Evolutionary conservation across 192 early-diverging fungal genomes (phyloP), one percentile per base, ranked within the genome.

Genomic region (Coemansia guatemalensis): DNA sequence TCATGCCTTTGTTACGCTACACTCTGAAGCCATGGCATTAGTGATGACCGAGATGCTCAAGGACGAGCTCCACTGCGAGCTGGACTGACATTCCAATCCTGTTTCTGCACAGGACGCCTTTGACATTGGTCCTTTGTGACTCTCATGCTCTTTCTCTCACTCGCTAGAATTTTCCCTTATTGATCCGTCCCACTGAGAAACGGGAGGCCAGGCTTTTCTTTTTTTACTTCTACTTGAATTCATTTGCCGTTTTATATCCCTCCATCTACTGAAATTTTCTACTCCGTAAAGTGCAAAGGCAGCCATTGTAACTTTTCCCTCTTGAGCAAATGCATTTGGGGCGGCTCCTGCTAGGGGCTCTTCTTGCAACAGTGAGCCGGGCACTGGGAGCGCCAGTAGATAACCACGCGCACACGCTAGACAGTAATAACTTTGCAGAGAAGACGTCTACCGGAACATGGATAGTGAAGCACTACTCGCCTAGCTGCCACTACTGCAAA

Each of bases 381-480:
- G 67, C 47, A 52, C 29, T 63, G 23, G 70, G 64, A 22, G 82
- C 68, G 6, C 67, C 64, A n/a, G 73, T 83, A 14, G 73, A 73
- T 8, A 73, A 68, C 2, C 78, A 75, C 23, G 76, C 74, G 11
- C 76, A 74, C 18, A 53, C 69, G 22, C 74, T 87, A 4, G 67
- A 69, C 30, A 41, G 65, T 27, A 44, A 56, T 18, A 83, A 81
- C 51, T 88, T 86, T 67, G 69, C 60, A 17, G 53, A 56, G 0
- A 71, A 52, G 29, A 81, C 84, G 27, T 63, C 64, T n/a, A 63
- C 70, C 5, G 86, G 86, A 17, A 86, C 76, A 2, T 86, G 93
- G 93, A 86, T 95, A 58, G 71, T 95, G 22, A 87, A 92, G 80
- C 93, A 93, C 71, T 92, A 86, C 79, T 92, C 94, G 21, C 93